phyloP scores from a whole-genome alignment of 148 eudicot species.

The Diospyros kaki region DNA sequence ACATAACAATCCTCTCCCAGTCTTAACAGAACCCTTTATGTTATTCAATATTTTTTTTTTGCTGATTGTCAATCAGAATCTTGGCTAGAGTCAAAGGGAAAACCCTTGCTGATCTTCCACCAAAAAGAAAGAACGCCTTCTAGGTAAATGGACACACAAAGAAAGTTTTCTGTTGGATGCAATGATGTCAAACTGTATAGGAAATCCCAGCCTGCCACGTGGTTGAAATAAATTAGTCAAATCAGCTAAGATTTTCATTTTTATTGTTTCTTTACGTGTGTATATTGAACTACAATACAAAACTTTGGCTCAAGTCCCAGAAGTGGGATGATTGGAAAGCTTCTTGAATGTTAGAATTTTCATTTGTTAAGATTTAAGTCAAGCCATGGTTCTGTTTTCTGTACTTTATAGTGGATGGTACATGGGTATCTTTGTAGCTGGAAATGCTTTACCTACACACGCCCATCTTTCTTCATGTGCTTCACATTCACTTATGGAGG shows the following conservation, averaged over 20 bases:
- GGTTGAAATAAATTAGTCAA: neutral
- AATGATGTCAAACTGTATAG: neutral
- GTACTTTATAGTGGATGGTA: neutral
- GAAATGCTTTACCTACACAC: neutral
- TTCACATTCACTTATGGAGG: neutral
- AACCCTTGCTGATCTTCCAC: too few relatives aligned
- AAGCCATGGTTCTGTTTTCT: neutral
- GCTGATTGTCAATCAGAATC: too few relatives aligned
- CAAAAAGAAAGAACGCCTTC: too few relatives aligned
- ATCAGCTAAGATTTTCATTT: neutral
- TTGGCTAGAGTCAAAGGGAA: neutral
- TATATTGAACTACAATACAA: neutral
- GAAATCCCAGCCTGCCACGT: neutral
- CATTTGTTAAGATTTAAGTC: neutral
- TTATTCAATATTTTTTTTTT: too few relatives aligned
- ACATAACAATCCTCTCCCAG: too few relatives aligned
- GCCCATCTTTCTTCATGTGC: neutral
- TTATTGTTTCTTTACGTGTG: neutral
- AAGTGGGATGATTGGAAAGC: neutral
- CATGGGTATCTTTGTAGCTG: neutral
- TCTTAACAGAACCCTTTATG: too few relatives aligned
- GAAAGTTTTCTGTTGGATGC: neutral
- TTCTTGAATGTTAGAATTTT: neutral
- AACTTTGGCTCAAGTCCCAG: neutral
- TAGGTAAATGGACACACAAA: neutral